phyloP scores from a whole-genome alignment of 192 early-diverging fungal genomes.

The Coemansia sp. region DNA sequence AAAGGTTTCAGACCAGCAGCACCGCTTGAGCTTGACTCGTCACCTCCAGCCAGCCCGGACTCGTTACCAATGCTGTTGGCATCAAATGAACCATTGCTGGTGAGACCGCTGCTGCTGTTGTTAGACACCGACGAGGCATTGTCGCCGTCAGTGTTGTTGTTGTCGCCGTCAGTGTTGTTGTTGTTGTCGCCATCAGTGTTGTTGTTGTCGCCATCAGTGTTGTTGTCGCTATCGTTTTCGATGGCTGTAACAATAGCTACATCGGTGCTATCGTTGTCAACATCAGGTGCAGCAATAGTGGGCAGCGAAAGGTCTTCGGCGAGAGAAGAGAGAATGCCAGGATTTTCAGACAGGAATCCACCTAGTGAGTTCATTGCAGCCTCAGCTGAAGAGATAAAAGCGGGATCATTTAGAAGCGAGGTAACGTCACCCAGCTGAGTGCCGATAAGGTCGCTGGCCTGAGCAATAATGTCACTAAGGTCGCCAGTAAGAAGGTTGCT shows the following conservation, averaged over 20 bases:
- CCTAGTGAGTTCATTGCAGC: constrained; percentile 6
- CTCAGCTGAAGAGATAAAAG: constrained; percentile 15
- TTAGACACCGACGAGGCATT: too few species aligned
- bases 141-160: background rate
- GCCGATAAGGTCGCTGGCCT: background rate
- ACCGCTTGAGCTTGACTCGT: constrained; percentile 7
- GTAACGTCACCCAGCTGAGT: background rate
- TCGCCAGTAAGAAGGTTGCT: background rate
- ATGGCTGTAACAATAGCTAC: too few species aligned
- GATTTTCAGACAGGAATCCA: constrained; percentile 8
- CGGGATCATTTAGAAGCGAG: constrained; percentile 10
- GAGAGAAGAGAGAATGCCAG: background rate
- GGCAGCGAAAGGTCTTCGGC: constrained; percentile 1
- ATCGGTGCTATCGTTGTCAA: background rate
- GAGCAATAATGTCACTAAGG: background rate
- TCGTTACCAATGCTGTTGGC: background rate
- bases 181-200: background rate
- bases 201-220: background rate
- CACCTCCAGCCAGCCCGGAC: background rate
- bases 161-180: too few species aligned
- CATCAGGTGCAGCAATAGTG: background rate
- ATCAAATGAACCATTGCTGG: background rate
- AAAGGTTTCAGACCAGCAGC: constrained; percentile 17
- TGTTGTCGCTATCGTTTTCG: too few species aligned
- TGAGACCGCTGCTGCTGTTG: background rate